Conservation (phyloP, 1,139 yeast genomes). For the Candida sp. region DNA sequence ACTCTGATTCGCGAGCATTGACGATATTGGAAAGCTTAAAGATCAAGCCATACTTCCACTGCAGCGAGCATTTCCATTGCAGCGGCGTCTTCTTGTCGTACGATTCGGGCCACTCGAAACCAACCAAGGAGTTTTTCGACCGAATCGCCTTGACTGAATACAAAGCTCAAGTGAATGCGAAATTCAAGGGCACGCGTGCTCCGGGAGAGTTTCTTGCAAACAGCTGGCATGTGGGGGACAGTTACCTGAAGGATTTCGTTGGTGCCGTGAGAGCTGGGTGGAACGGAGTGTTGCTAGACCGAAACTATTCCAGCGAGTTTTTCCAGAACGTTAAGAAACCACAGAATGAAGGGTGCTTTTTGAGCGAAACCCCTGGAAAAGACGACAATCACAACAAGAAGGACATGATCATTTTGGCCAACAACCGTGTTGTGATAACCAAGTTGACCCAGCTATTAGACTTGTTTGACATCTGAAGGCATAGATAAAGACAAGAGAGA, state of each 20-base stretch:
- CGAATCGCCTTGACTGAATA: constrained; percentile 22
- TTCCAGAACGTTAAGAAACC: constrained; percentile 15
- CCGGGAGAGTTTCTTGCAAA: constrained; percentile 21
- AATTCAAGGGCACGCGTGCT: constrained; percentile 14
- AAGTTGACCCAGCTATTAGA: constrained; percentile 27
- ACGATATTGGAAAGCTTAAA: constrained; percentile 51
- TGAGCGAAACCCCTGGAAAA: constrained; percentile 1
- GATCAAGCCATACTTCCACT: constrained; percentile 39
- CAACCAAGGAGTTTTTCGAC: constrained; percentile 51
- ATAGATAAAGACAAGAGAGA: not conserved
- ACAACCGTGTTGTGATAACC: constrained; percentile 38
- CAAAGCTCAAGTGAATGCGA: constrained; percentile 1
- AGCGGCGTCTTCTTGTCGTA: constrained; percentile 54
- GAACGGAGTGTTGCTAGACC: constrained; percentile 60
- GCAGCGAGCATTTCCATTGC: constrained; percentile 34
- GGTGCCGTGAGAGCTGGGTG: constrained; percentile 63
- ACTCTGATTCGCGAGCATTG: constrained; percentile 60
- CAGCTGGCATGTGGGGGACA: constrained; percentile 75
- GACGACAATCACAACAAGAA: constrained; percentile 1
- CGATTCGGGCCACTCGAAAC: constrained; percentile 57
- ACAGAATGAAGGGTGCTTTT: constrained; percentile 13
- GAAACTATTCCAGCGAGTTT: constrained; percentile 31
- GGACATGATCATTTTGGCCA: constrained; percentile 29
- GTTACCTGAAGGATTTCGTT: constrained; percentile 52
- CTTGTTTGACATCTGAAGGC: constrained; percentile 15